Evolutionary conservation across 306 rosid species (phyloP), one percentile per base, ranked within the genome.

Genomic region (Vachellia pachyceras): DNA sequence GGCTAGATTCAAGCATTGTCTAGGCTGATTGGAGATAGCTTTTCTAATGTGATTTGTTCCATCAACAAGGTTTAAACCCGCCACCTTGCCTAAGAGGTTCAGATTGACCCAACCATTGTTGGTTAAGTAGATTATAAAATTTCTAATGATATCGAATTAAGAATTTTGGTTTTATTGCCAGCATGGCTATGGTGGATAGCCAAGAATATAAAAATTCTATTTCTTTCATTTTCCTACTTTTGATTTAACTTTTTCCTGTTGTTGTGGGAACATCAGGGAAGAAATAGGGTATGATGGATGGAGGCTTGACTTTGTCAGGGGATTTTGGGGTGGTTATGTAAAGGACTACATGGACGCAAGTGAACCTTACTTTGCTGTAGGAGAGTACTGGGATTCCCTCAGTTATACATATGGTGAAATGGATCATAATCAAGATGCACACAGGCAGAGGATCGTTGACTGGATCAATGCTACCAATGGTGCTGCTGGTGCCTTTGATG

Each of bases 261-360:
- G 37, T 22, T 67, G 61, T 33, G 60, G 85, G 60, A 69, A 78
- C 12, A 69, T 75, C 92, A 95, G 99, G 91, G 14, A 93, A 35
- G 99, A 96, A 83, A 90, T 96, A 50, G 99, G 99, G 72, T 96
- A 90, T 74, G 98, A 92, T 75, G 99, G 99, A 68, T 96, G 99
- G 99, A 88, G 99, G 89, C 99, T 96, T 81, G 99, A 96, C 91
- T 96, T 92, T 89, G 97, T 82, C 22, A 78, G 98, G 85, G 99
- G 99, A 70, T 96, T 96, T 88, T 96, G 99, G 99, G 99, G 99
- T 77, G 99, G 99, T 77, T 96, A 96, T 83, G 92, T 96, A 60
- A 94, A 90, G 89, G 97, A 96, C 85, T 96, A 96, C 87, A 23
- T 96, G 49, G 92, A 92, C 42, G 90, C 97, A 77, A 96, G 73